Percentiles rank a stretch among this genome's conserved stretches.
These are phyloP conservation scores for Parascedosporium putredinis DNA, from an alignment of 2,329 filamentous ascomycete genomes.

Conservation along the genomic window DNA sequence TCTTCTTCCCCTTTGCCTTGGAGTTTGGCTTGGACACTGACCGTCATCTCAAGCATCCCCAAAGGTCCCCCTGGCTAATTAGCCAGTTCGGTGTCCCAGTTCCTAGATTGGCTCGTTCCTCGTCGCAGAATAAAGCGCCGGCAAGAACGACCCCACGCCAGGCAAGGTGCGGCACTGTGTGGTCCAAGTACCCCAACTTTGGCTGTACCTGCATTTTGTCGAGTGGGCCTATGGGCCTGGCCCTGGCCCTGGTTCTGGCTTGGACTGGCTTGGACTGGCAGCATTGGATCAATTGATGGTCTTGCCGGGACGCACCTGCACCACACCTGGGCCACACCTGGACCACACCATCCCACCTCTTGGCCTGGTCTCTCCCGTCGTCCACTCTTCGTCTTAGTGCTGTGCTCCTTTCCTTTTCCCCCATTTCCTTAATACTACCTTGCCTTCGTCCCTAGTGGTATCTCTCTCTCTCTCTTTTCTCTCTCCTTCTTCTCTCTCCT, in stretches of 20 bases:
- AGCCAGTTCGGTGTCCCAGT: neutral
- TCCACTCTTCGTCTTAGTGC: neutral
- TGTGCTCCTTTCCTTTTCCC: neutral
- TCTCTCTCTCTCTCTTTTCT: too few species aligned
- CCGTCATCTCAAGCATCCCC: neutral
- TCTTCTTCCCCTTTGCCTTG: too few species aligned
- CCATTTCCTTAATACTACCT: too few species aligned
- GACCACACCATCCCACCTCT: neutral
- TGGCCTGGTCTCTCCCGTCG: conserved; percentile 1
- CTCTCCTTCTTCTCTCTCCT: conserved; percentile 2
- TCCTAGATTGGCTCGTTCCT: conserved; percentile 3
- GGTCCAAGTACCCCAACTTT: neutral
- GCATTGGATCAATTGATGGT: too few species aligned
- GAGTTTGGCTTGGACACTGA: neutral
- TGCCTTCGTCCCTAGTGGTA: conserved; percentile 4
- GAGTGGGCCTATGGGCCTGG: too few species aligned
- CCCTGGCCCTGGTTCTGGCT: neutral
- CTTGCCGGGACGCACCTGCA: too few species aligned
- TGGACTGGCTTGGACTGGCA: too few species aligned
- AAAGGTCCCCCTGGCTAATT: conserved; percentile 6
- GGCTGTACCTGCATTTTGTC: neutral
- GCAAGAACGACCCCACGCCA: neutral
- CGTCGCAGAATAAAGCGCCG: conserved; percentile 6
- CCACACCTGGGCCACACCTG: too few species aligned
- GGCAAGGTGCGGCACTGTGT: neutral